These are phyloP conservation scores for Colletotrichum tabaci DNA, from an alignment of 2,329 filamentous ascomycete genomes.

Conservation along the genomic window DNA sequence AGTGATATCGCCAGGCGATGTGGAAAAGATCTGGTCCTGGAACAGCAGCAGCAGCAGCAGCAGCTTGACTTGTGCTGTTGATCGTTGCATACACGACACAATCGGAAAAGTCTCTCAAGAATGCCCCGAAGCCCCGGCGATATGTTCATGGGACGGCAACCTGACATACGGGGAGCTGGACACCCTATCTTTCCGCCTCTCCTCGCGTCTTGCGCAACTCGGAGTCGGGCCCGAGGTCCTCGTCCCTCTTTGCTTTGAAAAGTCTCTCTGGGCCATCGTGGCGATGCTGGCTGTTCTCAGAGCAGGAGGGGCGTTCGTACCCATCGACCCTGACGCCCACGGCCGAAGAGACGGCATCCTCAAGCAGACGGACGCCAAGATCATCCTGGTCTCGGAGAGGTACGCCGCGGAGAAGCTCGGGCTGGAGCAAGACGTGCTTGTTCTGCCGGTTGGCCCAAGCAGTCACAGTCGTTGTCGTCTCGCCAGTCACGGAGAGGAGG, in stretches of 20 bases:
- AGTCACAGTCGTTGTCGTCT: background rate
- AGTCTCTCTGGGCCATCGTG: conserved; percentile 43
- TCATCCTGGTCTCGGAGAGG: background rate
- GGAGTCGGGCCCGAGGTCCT: conserved; percentile 49
- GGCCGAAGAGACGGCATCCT: conserved; percentile 8
- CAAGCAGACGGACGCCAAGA: conserved; percentile 12
- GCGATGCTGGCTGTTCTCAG: conserved; percentile 46
- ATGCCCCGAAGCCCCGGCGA: conserved; percentile 45
- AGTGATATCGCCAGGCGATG: background rate
- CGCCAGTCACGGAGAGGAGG: background rate
- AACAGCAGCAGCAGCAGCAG: conserved; percentile 42
- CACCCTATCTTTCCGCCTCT: background rate
- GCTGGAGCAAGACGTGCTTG: background rate
- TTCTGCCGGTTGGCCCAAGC: background rate
- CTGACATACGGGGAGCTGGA: conserved; percentile 50
- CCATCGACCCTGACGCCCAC: conserved; percentile 16
- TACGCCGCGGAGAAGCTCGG: background rate
- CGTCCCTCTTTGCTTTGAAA: conserved; percentile 50
- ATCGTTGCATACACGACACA: conserved; percentile 1
- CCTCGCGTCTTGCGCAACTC: background rate
- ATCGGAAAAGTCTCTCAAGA: conserved; percentile 20
- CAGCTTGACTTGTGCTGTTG: background rate
- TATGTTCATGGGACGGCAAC: conserved; percentile 49
- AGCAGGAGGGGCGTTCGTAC: conserved; percentile 47
- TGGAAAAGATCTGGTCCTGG: conserved; percentile 43